Base-by-base conservation (phyloP, 768 basidiomycete species). In the Kwoniella pini region DNA sequence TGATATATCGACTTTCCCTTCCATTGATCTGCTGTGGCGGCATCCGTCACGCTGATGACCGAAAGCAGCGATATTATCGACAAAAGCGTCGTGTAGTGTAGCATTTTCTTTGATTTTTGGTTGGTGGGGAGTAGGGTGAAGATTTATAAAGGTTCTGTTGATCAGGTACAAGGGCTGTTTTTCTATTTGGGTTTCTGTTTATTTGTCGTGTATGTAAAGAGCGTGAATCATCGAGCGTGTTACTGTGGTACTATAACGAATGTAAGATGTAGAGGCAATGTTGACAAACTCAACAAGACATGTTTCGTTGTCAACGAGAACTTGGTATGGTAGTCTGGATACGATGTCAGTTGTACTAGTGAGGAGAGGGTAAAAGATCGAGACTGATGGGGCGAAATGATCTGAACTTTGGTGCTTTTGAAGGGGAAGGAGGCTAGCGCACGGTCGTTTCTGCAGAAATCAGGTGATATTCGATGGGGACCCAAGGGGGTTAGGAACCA, bases 1-100 rank as follows among this genome's bases (percentile, higher is more conserved):
- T 92, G 89, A 80, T 92, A 92, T 64, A 91, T 88, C 17, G 88
- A 87, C 60, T 88, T 85, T 33, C 83, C 82, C 62, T 87, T 81
- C 89, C 76, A 77, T 54, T 72, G 64, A 12, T 77, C 70, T 33
- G 69, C 69, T 3, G 62, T 68, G 2, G 68, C 65, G 5, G 71
- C 71, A 13, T 38, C 24, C 9, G 58, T 45, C 7, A 65, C 11
- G 15, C 45, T 42, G 19, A 59, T 24, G 13, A 63, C n/a, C 1
- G 54, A 33, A 24, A 65, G 53, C 11, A 65, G 40, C 4, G 48
- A 40, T 33, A 64, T 36, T 28, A 61, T 57, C 43, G 57, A 58
- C 26, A 53, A 26, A 38, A 62, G 26, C 22, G 55, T 28, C 4
- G 58, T 44, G 10, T 33, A 51, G 36, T 51, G 49, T 50, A 53